Base-by-base conservation (phyloP, 2,329 filamentous ascomycete genomes). In the Lachnellula occidentalis region DNA sequence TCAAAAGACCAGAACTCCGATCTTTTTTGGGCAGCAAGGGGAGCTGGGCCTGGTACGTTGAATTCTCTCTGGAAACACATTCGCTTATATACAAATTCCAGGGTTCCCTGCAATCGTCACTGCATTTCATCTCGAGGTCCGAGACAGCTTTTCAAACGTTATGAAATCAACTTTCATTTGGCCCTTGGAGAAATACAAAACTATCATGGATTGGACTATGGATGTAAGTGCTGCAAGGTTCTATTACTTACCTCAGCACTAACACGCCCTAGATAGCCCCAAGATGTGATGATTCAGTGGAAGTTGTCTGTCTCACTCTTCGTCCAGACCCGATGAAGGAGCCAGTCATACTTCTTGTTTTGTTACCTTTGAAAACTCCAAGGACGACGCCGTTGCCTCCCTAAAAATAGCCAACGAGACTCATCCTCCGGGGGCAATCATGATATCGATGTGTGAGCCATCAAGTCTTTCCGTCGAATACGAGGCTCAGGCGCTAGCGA, bases 51-150 rank as follows among this genome's bases (percentile, higher is more conserved):
- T 39, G 61, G 61, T 59, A 22, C 21, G 48, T 51, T 52, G 36
- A 53, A 34, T 31, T 19, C 27, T 27, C 14, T 42, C 12, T 34
- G n/a, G 11, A 42, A n/a, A 48, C 12, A 47, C 48, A 51, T 27
- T 27, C 45, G 2, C 34, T 43, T 34, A 54, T 47, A 43, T 57
- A 53, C 45, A 43, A 37, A 51, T 31, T 53, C 21, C 8, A 69
- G 76, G 78, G 19, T 81, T 81, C 54, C 78, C 79, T 1, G 79
- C 72, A 1, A 67, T 82, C 6, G 73, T 81, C 3, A 79, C 77
- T 1, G 69, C 70, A 14, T 81, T 79, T 59, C 70, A 81, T 58
- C 70, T 82, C 4, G 64, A 69, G 19, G 34, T 54, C 14, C 57
- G 66, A 50, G 36, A 55, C 6, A 42, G 36, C 4, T 54, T 41